phyloP scores from a whole-genome alignment of 768 basidiomycete genomes.

The Naganishia friedmannii region DNA sequence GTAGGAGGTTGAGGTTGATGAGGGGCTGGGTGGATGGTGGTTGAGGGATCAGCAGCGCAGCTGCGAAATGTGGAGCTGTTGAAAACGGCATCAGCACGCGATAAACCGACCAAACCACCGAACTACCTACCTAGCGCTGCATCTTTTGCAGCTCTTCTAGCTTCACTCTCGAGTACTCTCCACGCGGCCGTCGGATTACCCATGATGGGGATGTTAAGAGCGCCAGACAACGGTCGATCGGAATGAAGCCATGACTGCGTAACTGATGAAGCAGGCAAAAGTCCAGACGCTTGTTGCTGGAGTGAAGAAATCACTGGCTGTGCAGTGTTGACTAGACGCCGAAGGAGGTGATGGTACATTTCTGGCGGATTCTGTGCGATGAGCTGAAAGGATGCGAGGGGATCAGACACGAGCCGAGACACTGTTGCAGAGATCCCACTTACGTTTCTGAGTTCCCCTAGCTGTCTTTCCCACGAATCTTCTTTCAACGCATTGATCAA shows the following conservation, averaged over 20 bases:
- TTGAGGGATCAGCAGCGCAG: slow-evolving; percentile 42
- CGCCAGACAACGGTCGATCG: slow-evolving; percentile 26
- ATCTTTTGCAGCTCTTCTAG: slow-evolving; percentile 47
- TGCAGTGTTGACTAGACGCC: slow-evolving; percentile 86
- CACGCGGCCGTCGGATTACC: slow-evolving; percentile 47
- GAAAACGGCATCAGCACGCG: background rate
- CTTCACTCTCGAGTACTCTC: slow-evolving; percentile 49
- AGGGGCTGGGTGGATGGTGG: slow-evolving; percentile 41
- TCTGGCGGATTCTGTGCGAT: slow-evolving; percentile 95
- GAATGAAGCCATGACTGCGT: slow-evolving; percentile 51
- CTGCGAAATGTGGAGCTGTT: slow-evolving; percentile 47
- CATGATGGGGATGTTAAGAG: slow-evolving; percentile 40
- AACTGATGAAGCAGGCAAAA: slow-evolving; percentile 83
- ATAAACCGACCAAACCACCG: background rate
- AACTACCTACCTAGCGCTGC: slow-evolving; percentile 39
- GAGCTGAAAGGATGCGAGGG: slow-evolving; percentile 59
- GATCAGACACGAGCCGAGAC: background rate
- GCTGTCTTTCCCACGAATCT: slow-evolving; percentile 92
- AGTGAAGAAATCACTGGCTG: slow-evolving; percentile 44
- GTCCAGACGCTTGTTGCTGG: slow-evolving; percentile 35
- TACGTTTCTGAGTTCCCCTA: slow-evolving; percentile 90
- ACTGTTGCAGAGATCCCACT: slow-evolving; percentile 49
- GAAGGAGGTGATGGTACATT: slow-evolving; percentile 95
- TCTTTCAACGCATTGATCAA: slow-evolving; percentile 92
- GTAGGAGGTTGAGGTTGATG: slow-evolving; percentile 42